Percentiles rank a stretch among this genome's conserved stretches.
phyloP scores from a whole-genome alignment of 805 yeast species.

The Saccharomyces paradoxus region DNA sequence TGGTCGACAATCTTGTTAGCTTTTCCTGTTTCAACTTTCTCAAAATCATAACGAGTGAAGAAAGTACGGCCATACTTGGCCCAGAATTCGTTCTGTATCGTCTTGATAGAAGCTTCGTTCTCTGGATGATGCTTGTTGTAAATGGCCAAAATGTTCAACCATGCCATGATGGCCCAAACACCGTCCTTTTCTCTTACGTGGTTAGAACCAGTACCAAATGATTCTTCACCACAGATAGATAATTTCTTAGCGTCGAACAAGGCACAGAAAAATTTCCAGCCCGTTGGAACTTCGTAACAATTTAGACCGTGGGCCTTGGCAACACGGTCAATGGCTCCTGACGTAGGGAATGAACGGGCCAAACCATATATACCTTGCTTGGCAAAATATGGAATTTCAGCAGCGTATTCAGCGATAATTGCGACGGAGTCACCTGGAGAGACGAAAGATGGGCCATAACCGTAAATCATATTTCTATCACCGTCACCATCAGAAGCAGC shows the following conservation, averaged over 20 bases:
- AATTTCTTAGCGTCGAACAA: conserved; percentile 87
- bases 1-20: conserved; percentile 61
- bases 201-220: conserved; percentile 96
- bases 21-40: conserved; percentile 66
- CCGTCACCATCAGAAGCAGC: conserved; percentile 99
- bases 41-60: conserved; percentile 95
- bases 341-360: conserved; percentile 97
- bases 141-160: conserved; percentile 91
- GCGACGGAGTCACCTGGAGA: conserved; percentile 99
- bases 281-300: conserved; percentile 96
- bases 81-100: conserved; percentile 86
- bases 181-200: conserved; percentile 98
- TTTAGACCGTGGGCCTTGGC: conserved; percentile 69
- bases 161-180: conserved; percentile 93
- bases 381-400: conserved; percentile 80
- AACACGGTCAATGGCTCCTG: conserved; percentile 87
- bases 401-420: conserved; percentile 88
- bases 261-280: conserved; percentile 98
- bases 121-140: conserved; percentile 56
- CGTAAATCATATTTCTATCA: conserved; percentile 97
- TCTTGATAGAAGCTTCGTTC: conserved; percentile 56
- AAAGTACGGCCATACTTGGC: conserved; percentile 86
- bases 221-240: conserved; percentile 96
- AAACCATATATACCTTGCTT: conserved; percentile 82
- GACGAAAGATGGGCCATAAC: conserved; percentile 82